Conservation (phyloP, 331 rosid genomes). For the Erythrophleum ivorense region DNA sequence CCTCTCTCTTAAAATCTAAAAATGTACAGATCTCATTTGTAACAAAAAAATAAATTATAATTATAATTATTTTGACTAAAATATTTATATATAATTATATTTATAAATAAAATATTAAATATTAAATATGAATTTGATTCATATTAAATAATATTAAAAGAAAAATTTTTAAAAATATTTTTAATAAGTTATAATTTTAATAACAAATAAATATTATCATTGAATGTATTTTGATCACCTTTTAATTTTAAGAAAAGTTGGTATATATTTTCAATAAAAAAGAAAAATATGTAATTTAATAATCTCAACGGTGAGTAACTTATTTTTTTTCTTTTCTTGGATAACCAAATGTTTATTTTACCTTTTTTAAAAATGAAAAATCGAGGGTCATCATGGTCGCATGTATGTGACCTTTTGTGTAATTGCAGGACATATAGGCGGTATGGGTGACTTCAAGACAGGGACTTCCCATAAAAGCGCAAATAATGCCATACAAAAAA, state of each 20-base stretch:
- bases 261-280: too few relatives aligned
- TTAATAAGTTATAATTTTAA: too few relatives aligned
- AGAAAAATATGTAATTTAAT: too few relatives aligned
- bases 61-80: not conserved
- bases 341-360: not conserved
- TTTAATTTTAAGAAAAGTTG: too few relatives aligned
- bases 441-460: constrained; percentile 48
- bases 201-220: too few relatives aligned
- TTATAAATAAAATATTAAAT: too few relatives aligned
- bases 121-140: too few relatives aligned
- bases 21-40: not conserved
- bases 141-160: too few relatives aligned
- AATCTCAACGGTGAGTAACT: too few relatives aligned
- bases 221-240: too few relatives aligned
- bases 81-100: not conserved
- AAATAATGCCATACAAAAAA: constrained; percentile 49
- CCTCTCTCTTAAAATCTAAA: not conserved
- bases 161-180: too few relatives aligned
- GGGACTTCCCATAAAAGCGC: constrained; percentile 55
- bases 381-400: not conserved
- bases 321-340: not conserved
- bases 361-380: not conserved
- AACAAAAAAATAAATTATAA: not conserved
- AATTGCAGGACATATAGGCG: constrained; percentile 50
- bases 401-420: constrained; percentile 12